A percentile compares a stretch with the other conserved stretches of the same genome.
These are phyloP conservation scores for Apophysomyces ossiformis DNA, from an alignment of 371 early-diverging fungal genomes.

Conservation along the genomic window DNA sequence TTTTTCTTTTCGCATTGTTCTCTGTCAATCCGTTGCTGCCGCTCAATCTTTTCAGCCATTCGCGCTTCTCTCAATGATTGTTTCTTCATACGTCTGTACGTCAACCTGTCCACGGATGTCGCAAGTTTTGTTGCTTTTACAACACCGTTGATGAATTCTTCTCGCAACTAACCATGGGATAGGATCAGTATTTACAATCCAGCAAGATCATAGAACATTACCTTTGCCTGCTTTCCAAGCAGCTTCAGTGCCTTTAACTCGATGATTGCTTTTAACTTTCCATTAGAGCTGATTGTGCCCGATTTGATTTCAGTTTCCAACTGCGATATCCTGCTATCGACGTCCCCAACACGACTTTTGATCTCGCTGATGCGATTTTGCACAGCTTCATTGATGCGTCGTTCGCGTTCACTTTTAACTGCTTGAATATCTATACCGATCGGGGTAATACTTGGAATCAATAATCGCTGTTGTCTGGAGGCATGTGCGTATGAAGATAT, in stretches of 20 bases:
- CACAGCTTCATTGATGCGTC: slow-evolving; percentile 60
- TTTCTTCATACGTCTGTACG: slow-evolving; percentile 87
- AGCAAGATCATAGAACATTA: slow-evolving; percentile 16
- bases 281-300: slow-evolving; percentile 3
- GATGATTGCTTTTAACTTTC: slow-evolving; percentile 66
- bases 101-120: slow-evolving; percentile 78
- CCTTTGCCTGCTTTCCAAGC: slow-evolving; percentile 70
- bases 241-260: slow-evolving; percentile 81
- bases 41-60: slow-evolving; percentile 90
- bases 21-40: slow-evolving; percentile 87
- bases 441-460: slow-evolving; percentile 81
- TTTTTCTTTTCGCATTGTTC: slow-evolving; percentile 86
- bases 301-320: slow-evolving; percentile 12
- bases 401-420: slow-evolving; percentile 70
- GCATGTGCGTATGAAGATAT: slow-evolving; percentile 56
- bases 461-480: slow-evolving; percentile 69
- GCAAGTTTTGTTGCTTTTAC: slow-evolving; percentile 74
- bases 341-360: slow-evolving; percentile 31
- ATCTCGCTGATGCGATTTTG: slow-evolving; percentile 72
- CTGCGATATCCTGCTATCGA: slow-evolving; percentile 9
- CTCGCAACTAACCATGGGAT: slow-evolving; percentile 62
- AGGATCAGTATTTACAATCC: neutral
- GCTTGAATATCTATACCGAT: slow-evolving; percentile 77
- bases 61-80: slow-evolving; percentile 87
- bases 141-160: slow-evolving; percentile 75